Conservation (phyloP, 192 early-diverging fungal species). For the Cetraspora pellucida region DNA sequence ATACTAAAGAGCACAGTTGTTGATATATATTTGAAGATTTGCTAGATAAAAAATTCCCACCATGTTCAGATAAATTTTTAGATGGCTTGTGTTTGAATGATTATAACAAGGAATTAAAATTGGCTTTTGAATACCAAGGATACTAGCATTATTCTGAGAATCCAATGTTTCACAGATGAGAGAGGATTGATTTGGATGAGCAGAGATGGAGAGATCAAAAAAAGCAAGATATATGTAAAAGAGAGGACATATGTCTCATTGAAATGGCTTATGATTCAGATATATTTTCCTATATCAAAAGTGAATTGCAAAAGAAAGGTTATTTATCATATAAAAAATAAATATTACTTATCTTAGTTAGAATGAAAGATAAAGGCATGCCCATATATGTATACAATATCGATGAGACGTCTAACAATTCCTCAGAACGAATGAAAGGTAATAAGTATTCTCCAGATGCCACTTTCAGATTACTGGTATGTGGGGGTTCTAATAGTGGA, state of each 20-base stretch:
- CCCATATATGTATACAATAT: background rate
- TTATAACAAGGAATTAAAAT: background rate
- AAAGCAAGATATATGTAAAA: conserved; percentile 14
- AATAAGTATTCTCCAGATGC: background rate
- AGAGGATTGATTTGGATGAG: background rate
- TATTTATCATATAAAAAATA: too few relatives aligned
- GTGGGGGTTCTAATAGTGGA: conserved; percentile 10
- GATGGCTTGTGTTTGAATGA: background rate
- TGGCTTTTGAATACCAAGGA: background rate
- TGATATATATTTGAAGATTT: conserved; percentile 25
- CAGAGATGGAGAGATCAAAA: background rate
- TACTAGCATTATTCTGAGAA: background rate
- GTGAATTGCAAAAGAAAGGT: too few relatives aligned
- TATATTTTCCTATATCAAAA: background rate
- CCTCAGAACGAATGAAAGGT: background rate
- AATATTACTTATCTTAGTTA: too few relatives aligned
- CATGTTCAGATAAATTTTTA: background rate
- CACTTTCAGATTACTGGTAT: background rate
- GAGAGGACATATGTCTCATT: background rate
- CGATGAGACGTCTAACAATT: conserved; percentile 5
- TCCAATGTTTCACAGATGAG: background rate
- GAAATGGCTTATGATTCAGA: background rate
- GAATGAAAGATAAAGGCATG: too few relatives aligned
- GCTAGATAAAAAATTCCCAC: conserved; percentile 1
- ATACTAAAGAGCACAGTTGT: background rate